Percentiles rank a stretch among this genome's conserved stretches.
Evolutionary conservation across 192 early-diverging fungal genomes (phyloP).

Genomic region (Chytriomyces hyalinus): DNA sequence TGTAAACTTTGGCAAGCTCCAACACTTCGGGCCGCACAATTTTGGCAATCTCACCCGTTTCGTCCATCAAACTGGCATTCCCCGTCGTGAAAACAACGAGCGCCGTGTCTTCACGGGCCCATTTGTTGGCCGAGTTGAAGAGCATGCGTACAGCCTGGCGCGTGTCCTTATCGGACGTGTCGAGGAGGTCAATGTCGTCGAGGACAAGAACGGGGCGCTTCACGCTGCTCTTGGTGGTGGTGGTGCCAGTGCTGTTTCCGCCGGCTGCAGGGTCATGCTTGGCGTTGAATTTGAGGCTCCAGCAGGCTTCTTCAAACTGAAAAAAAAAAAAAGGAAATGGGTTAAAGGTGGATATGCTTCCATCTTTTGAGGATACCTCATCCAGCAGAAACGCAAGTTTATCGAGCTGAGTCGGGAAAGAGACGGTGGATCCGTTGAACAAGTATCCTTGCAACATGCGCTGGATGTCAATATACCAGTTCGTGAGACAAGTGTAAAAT

Average conservation of each 20-base stretch:
- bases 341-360: too few species aligned
- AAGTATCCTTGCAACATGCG: conserved; percentile 29
- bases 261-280: not conserved
- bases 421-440: conserved; percentile 2
- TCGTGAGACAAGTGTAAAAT: too few species aligned
- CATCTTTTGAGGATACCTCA: not conserved
- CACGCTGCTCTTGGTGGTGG: not conserved
- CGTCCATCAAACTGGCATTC: not conserved
- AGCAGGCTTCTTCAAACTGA: conserved; percentile 34
- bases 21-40: conserved; percentile 19
- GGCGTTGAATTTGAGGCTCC: conserved; percentile 28
- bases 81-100: conserved; percentile 24
- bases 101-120: conserved; percentile 38
- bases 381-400: conserved; percentile 37
- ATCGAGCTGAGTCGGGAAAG: conserved; percentile 20
- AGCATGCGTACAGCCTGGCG: conserved; percentile 21
- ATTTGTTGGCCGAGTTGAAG: conserved; percentile 41
- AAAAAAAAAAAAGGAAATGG: too few species aligned
- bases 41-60: not conserved
- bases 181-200: conserved; percentile 33
- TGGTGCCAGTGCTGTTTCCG: not conserved
- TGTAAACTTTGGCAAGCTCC: conserved; percentile 25
- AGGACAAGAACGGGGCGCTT: conserved; percentile 27
- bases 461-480: too few species aligned
- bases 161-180: conserved; percentile 14